Percentiles rank a stretch among this genome's conserved stretches.
Conservation (phyloP, 257 asterid genomes). For the Leptodermis oblonga region DNA sequence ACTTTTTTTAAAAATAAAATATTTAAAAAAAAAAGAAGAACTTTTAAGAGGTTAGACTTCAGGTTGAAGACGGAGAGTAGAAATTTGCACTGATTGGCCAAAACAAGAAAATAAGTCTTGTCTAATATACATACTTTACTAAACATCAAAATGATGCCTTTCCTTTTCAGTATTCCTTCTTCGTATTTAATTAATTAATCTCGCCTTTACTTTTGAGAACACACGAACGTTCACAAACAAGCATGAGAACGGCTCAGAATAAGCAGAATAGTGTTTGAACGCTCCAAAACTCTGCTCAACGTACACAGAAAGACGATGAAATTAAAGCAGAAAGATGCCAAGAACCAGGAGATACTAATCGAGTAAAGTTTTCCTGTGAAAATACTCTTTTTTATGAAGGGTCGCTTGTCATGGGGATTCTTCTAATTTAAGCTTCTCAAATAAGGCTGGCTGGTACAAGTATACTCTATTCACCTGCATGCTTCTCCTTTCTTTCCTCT, state of each 20-base stretch:
- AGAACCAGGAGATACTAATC: constrained; percentile 15
- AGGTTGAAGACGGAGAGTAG: constrained; percentile 28
- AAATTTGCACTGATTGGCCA: constrained; percentile 27
- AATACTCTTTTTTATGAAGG: constrained; percentile 17
- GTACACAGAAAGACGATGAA: constrained; percentile 5
- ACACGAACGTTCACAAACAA: not conserved
- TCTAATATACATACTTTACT: constrained; percentile 16
- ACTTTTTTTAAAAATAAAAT: constrained; percentile 7
- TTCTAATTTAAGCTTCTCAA: constrained; percentile 32
- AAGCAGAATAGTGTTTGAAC: not conserved
- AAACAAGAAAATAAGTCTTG: constrained; percentile 25
- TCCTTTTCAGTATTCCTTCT: constrained; percentile 9
- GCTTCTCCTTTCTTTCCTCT: not conserved
- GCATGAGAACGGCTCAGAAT: not conserved
- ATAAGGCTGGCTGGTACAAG: not conserved
- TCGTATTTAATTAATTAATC: not conserved
- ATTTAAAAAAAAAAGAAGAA: constrained; percentile 12
- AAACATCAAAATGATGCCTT: constrained; percentile 28
- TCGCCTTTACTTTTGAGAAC: no score
- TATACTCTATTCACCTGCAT: constrained; percentile 10
- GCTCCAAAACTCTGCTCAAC: not conserved
- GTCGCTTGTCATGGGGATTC: constrained; percentile 32
- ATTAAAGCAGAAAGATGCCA: constrained; percentile 12
- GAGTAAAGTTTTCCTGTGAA: constrained; percentile 19
- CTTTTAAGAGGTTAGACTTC: constrained; percentile 27